Base-by-base conservation (phyloP, 495 filamentous ascomycete genomes). In the Apodospora peruviana region DNA sequence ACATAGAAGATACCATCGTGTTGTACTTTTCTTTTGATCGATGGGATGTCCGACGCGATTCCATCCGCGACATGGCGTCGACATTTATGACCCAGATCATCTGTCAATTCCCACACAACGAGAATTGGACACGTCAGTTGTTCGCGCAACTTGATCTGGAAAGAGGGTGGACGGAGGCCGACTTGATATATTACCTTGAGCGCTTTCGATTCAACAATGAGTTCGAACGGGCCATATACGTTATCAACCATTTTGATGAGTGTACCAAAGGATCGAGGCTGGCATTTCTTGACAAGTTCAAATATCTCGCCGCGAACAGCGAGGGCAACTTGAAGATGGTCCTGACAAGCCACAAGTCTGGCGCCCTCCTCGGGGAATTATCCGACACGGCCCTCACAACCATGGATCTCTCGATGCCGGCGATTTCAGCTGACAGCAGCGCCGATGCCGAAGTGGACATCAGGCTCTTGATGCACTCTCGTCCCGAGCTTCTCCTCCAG, bases 21-120 rank as follows among this genome's bases (percentile, higher is more conserved):
- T 53, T 60, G 14, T 53, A 53, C 39, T 60, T 57, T 29, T 52
- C 53, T 2, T 60, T 60, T 35, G 45, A 57, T 14, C 42, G 46
- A 12, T 40, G 51, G 35, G 52, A 60, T 39, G 32, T 43, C 12
- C 42, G 49, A n/a, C 44, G 47, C 10, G 19, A 44, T 25, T 53
- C 53, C 11, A 36, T 57, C 18, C 24, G 27, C 24, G 36, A 47
- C 24, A 60, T 53, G 57, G 39, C 55, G 11, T 44, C 53, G 10
- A 56, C 53, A 7, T 50, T 60, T 25, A 8, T 60, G 5, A 27
- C 53, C 35, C 57, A 60, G 27, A 52, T 60, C 21, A 29, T 44
- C 21, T 12, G 27, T 52, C 17, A 22, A 52, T 10, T 47, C 48
- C 36, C 47, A 35, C 16, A 19, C 21, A 39, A 32, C 12, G 32